Conservation (phyloP, 2,329 filamentous ascomycete genomes). For the Cytospora piceae region DNA sequence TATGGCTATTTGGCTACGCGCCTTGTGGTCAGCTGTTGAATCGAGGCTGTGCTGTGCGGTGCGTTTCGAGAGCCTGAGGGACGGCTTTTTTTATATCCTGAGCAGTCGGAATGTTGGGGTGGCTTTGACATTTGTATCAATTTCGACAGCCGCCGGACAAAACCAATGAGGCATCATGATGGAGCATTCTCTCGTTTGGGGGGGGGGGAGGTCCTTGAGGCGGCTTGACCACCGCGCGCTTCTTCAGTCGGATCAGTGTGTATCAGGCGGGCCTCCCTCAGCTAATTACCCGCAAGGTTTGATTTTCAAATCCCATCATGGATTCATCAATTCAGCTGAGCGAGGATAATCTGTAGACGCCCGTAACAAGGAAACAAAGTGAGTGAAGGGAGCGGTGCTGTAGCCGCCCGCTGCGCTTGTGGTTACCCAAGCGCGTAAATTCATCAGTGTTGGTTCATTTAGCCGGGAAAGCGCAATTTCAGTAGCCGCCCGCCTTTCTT, state of each 20-base stretch:
- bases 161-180: conserved; percentile 23
- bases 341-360: conserved; percentile 22
- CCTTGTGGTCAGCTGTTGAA: background rate
- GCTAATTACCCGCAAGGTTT: conserved; percentile 15
- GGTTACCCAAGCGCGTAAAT: conserved; percentile 23
- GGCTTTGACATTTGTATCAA: conserved; percentile 3
- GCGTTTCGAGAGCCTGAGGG: conserved; percentile 8
- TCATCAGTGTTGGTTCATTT: background rate
- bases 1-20: conserved; percentile 14
- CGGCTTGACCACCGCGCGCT: conserved; percentile 18
- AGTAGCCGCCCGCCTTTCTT: conserved; percentile 22
- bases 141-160: conserved; percentile 26
- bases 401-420: conserved; percentile 15
- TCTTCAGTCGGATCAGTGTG: conserved; percentile 2
- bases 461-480: conserved; percentile 5
- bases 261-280: conserved; percentile 13
- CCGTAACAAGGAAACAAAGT: background rate
- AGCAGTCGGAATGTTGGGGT: background rate
- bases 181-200: background rate
- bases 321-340: conserved; percentile 11
- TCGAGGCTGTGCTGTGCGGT: background rate
- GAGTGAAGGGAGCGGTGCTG: background rate
- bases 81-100: conserved; percentile 17
- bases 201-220: no score
- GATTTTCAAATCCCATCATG: background rate